Evolutionary conservation across 805 yeast genomes (phyloP).

Genomic region (Cyberlindnera japonica): DNA sequence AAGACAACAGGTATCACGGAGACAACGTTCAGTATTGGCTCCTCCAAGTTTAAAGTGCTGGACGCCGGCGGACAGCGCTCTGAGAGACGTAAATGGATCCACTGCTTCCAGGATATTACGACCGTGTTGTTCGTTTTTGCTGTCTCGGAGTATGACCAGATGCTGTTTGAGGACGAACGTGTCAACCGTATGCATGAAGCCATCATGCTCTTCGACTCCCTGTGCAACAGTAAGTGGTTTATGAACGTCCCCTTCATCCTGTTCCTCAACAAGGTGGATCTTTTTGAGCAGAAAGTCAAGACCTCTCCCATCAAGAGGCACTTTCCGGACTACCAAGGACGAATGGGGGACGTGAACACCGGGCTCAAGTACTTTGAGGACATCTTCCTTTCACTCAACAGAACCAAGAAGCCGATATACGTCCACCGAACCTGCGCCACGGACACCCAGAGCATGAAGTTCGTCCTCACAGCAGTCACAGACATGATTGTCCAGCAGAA

Average conservation of each 20-base stretch:
- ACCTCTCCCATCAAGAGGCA: constrained; percentile 63
- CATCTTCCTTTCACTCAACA: constrained; percentile 60
- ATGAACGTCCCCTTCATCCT: constrained; percentile 80
- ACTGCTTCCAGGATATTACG: constrained; percentile 86
- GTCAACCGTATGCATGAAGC: constrained; percentile 93
- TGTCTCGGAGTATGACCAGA: constrained; percentile 88
- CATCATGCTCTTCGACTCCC: constrained; percentile 73
- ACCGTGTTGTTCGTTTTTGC: constrained; percentile 87
- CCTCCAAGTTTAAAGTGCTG: constrained; percentile 65
- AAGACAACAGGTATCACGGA: constrained; percentile 96
- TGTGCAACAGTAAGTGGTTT: constrained; percentile 86
- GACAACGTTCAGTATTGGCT: constrained; percentile 66
- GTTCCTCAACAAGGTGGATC: constrained; percentile 84
- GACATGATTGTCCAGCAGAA: constrained; percentile 86
- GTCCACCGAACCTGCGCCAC: constrained; percentile 96
- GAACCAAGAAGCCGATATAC: constrained; percentile 68
- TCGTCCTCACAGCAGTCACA: constrained; percentile 88
- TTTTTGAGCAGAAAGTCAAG: constrained; percentile 67
- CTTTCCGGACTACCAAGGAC: constrained; percentile 77
- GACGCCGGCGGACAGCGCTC: constrained; percentile 98
- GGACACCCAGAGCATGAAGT: constrained; percentile 82
- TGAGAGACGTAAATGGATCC: constrained; percentile 92
- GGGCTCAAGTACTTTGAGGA: constrained; percentile 70
- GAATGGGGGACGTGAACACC: constrained; percentile 57
- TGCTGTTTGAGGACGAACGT: constrained; percentile 81